phyloP scores from a whole-genome alignment of 768 basidiomycete genomes.

The Mrakia blollopis region DNA sequence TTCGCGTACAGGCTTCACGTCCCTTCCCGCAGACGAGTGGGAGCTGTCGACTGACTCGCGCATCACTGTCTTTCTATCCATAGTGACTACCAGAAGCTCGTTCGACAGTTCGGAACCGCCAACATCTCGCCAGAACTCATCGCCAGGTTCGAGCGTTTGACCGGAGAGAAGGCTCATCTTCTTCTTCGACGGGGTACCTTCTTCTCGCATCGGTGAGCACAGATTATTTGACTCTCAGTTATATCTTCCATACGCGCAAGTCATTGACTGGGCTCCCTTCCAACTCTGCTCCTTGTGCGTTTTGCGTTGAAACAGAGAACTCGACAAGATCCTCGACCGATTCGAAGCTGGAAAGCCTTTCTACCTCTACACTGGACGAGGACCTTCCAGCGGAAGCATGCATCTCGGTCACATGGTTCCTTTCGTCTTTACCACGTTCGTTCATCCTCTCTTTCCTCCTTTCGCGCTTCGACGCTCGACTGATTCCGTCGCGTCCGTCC shows the following conservation, averaged over 20 bases:
- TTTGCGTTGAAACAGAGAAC: conserved; percentile 62
- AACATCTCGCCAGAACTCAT: conserved; percentile 69
- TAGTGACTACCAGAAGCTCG: conserved; percentile 94
- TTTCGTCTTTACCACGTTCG: conserved; percentile 92
- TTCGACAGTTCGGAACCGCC: conserved; percentile 88
- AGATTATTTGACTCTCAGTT: not conserved
- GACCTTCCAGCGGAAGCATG: conserved; percentile 93
- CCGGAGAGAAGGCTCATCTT: conserved; percentile 80
- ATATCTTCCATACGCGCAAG: not conserved
- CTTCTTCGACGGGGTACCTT: conserved; percentile 88
- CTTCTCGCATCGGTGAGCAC: conserved; percentile 87
- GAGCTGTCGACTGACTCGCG: no score
- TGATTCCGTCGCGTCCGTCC: not conserved
- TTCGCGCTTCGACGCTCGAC: not conserved
- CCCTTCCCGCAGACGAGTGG: not conserved
- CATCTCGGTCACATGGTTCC: conserved; percentile 97
- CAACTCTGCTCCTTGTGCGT: conserved; percentile 1
- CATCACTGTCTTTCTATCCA: not conserved
- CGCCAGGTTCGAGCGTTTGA: conserved; percentile 82
- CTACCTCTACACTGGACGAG: conserved; percentile 95
- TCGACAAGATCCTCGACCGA: conserved; percentile 86
- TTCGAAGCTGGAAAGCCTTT: conserved; percentile 97
- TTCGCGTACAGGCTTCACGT: not conserved
- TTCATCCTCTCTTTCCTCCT: conserved; percentile 25
- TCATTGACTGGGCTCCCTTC: not conserved